Base-by-base conservation (phyloP, 805 yeast species). In the Pichia californica region DNA sequence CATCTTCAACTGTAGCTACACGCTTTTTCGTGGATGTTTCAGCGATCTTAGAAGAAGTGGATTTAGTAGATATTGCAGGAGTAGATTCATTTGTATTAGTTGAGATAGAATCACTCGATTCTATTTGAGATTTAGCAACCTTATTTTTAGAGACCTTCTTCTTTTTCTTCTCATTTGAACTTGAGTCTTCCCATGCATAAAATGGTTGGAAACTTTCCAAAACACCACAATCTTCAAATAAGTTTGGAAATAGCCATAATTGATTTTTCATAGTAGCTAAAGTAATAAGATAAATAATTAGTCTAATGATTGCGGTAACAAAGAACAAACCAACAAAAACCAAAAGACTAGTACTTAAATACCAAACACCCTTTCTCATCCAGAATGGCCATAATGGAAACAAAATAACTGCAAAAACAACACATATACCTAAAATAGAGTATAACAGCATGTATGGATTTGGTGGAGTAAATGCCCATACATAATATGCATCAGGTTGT, bases 371-470 rank as follows among this genome's bases (percentile, higher is more conserved):
- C 43, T 73, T 73, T 61, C 95, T 81, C 93, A 93, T 80, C 64
- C 82, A 78, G 30, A 70, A 57, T 23, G 99, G 99, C 99, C 99
- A 93, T 56, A 93, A 73, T 50, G 98, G 99, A 80, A 88, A 93
- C 56, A 84, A 68, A 29, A 85, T 78, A 26, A 82, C 59, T 2
- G 77, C 70, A 52, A 83, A 77, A 4, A 83, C 71, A 19, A 76
- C 82, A 7, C 74, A 76, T 18, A 91, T 64, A 23, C 83, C 81
- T 51, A 84, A 70, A 3, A 81, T 73, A 7, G 86, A 82, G 53
- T 79, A 79, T 29, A 77, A 48, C 21, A 76, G 68, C 46, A 84
- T 76, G 51, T 62, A 76, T 39, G 88, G 82, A 53, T 79, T 83
- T 23, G 84, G 79, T 39, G 84, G 83, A 46, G 76, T 77, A 66